Base-by-base conservation (phyloP, 345 rosid genomes). In the Syzygium grande region DNA sequence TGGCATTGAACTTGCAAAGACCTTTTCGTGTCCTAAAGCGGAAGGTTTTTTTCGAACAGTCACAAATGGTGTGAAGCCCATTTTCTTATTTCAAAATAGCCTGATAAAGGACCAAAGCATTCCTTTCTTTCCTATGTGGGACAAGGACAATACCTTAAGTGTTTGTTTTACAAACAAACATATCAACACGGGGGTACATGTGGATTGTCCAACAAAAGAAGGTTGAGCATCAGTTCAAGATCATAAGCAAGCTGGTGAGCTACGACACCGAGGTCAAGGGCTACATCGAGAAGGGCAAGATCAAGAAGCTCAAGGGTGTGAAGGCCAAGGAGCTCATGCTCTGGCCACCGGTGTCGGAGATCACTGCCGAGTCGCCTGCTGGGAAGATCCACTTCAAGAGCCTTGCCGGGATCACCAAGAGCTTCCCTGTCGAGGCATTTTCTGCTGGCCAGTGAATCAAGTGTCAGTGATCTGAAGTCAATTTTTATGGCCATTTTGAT, bases 271-370 rank as follows among this genome's bases (percentile, higher is more conserved):
- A 91, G 43, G 91, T 93, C 38, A 85, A 89, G 4, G 92, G 92
- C 13, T 89, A 88, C 51, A 90, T 91, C 10, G 90, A 87, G 91
- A 88, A 84, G 52, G 84, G 85, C 46, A 92, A 59, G 92, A 89
- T 93, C 90, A 91, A 89, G 93, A 92, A 92, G 89, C 91, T 93
- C 34, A 93, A 92, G 80, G 95, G 94, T 3, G 94, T 95, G 27
- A 94, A 95, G 95, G 91, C 95, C 52, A 92, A 95, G 90, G 97
- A 95, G 90, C 90, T 95, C 68, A 88, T 93, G 88, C 68, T 94
- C 9, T 94, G 96, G 96, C 88, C 94, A 13, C 89, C 92, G 0
- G 92, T 95, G 25, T 85, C 87, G 27, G 95, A 94, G 43, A 94
- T 94, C 90, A 90, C 84, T 16, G 84, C 90, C 13, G 92, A 91